Evolutionary conservation across 2,329 filamentous ascomycete species (phyloP), one percentile per base, ranked within the genome.

Genomic region (Fusarium avenaceum): DNA sequence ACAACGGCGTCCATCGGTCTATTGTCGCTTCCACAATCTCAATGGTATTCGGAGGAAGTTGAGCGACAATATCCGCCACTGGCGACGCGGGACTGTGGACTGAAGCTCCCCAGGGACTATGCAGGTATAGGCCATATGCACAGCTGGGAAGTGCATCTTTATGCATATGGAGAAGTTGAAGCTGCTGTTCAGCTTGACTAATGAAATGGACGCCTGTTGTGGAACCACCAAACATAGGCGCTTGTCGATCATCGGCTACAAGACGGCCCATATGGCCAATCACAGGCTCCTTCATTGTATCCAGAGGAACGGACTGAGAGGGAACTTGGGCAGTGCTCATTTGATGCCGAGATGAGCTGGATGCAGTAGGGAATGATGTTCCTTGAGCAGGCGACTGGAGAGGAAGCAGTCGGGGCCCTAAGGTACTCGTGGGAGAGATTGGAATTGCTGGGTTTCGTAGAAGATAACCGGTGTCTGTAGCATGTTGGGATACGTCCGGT

Each of bases 191-290:
- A 2, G 70, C 70, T 42, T 74, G 72, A 33, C 64, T 69, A 20
- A 74, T 72, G 43, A 75, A 75, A 38, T 75, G 73, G 7, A 74
- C 73, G 4, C 72, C 73, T 2, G 72, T 75, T 3, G 72, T 70
- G 3, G 73, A 75, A 3, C 72, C 73, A 0, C 61, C 67, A 47
- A 75, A 75, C 70, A 72, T 73, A 33, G 64, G 69, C 4, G 69
- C 52, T 19, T 64, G 58, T 11, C 61, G 46, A 38, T 72, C 71
- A 38, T 74, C 64, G 7, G 49, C 49, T 3, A 75, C 66, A 3
- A 75, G 52, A 2, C 73, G 67, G 6, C 71, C 73, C 73, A 75
- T 75, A 22, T 75, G 73, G 4, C 71, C 68, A 5, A 74, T 64
- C 4, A 75, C 69, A 6, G 65, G 63, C 19, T 68, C 54, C 3